These are phyloP conservation scores for Calvatia gigantea DNA, from an alignment of 768 basidiomycete genomes.

Conservation along the genomic window DNA sequence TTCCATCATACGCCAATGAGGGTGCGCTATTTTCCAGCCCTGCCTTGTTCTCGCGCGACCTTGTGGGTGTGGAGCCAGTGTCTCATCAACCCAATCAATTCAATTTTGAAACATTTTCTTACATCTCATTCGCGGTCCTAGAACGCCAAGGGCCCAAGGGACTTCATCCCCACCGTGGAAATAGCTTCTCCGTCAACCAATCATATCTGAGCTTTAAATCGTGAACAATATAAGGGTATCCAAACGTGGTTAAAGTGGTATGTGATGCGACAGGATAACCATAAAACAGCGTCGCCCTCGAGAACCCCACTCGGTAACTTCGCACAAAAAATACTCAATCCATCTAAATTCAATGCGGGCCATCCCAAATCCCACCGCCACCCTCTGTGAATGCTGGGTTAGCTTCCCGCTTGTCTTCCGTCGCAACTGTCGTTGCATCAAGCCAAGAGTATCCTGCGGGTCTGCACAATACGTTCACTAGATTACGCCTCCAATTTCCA, in stretches of 20 bases:
- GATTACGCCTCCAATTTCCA: slow-evolving; percentile 70
- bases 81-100: slow-evolving; percentile 19
- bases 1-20: slow-evolving; percentile 8
- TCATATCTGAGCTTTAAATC: slow-evolving; percentile 1
- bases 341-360: slow-evolving; percentile 2
- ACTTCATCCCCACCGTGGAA: slow-evolving; percentile 8
- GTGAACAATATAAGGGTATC: slow-evolving; percentile 2
- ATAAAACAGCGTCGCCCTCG: slow-evolving; percentile 3
- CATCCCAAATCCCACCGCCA: slow-evolving; percentile 13
- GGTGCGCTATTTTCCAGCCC: slow-evolving; percentile 10
- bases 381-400: slow-evolving; percentile 57
- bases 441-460: slow-evolving; percentile 83
- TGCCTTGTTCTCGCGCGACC: slow-evolving; percentile 23
- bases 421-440: slow-evolving; percentile 52
- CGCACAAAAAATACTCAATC: not conserved
- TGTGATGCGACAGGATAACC: slow-evolving; percentile 7
- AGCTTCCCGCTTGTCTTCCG: slow-evolving; percentile 68
- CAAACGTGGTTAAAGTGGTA: slow-evolving; percentile 6
- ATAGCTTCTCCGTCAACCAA: slow-evolving; percentile 6
- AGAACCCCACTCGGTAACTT: not conserved
- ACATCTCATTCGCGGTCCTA: slow-evolving; percentile 5
- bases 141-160: slow-evolving; percentile 4
- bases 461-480: slow-evolving; percentile 74
- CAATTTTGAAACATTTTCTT: slow-evolving; percentile 11
- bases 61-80: slow-evolving; percentile 34